phyloP scores from a whole-genome alignment of 2,329 filamentous ascomycete genomes.

The Monosporascus sp. region DNA sequence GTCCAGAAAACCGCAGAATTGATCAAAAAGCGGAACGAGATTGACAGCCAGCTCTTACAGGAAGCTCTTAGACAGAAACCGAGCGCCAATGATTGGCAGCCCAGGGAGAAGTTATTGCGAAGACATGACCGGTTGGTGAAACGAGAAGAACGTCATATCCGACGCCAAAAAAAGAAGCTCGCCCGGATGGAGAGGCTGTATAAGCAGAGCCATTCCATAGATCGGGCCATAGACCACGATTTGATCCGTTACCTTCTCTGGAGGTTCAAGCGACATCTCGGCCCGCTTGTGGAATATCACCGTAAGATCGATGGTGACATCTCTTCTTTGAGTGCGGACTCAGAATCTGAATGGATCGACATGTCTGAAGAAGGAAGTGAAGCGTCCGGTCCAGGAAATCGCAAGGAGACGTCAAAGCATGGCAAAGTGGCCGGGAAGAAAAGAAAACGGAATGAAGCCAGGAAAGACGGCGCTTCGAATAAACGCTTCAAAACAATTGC shows the following conservation, averaged over 20 bases:
- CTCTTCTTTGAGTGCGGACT: neutral
- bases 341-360: neutral
- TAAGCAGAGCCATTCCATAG: slow-evolving; percentile 6
- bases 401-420: neutral
- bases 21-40: slow-evolving; percentile 12
- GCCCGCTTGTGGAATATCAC: slow-evolving; percentile 7
- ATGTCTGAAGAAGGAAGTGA: neutral
- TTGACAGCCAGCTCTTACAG: slow-evolving; percentile 13
- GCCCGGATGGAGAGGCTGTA: slow-evolving; percentile 10
- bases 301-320: neutral
- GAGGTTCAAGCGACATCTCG: slow-evolving; percentile 16
- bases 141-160: slow-evolving; percentile 12
- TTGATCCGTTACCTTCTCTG: slow-evolving; percentile 10
- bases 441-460: slow-evolving; percentile 4
- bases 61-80: slow-evolving; percentile 5
- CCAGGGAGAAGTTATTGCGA: slow-evolving; percentile 10
- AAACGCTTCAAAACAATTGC: neutral
- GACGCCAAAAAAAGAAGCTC: slow-evolving; percentile 3
- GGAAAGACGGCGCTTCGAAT: neutral
- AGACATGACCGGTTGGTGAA: slow-evolving; percentile 5
- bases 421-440: neutral
- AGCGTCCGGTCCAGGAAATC: neutral
- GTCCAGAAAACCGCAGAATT: slow-evolving; percentile 9
- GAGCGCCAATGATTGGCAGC: slow-evolving; percentile 5
- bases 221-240: slow-evolving; percentile 11